A percentile compares a stretch with the other conserved stretches of the same genome.
These are phyloP conservation scores for Lepraria neglecta DNA, from an alignment of 495 filamentous ascomycete species.

Conservation along the genomic window DNA sequence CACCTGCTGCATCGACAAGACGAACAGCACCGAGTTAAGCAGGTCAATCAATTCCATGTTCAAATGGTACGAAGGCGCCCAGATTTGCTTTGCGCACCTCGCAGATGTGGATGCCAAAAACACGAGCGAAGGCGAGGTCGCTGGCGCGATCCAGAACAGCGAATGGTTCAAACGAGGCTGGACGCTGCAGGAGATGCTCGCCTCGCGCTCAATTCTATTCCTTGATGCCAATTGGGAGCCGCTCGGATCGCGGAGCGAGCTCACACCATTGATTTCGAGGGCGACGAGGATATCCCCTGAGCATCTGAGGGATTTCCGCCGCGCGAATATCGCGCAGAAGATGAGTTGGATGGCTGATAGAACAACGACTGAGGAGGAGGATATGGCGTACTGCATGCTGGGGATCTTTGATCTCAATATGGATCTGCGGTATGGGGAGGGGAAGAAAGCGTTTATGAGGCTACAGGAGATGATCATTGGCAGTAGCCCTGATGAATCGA, in stretches of 20 bases:
- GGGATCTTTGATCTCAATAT: constrained; percentile 34
- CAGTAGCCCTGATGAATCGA: constrained; percentile 29
- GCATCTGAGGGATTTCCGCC: constrained; percentile 4
- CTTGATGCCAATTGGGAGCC: not conserved
- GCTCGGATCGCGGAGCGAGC: not conserved
- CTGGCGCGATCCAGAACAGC: not conserved
- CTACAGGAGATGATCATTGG: constrained; percentile 34
- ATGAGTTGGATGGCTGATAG: constrained; percentile 35
- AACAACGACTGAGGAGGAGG: constrained; percentile 28
- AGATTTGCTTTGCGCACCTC: constrained; percentile 31
- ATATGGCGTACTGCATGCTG: constrained; percentile 32
- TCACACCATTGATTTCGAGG: not conserved
- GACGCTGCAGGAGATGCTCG: not conserved
- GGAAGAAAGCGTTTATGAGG: constrained; percentile 29
- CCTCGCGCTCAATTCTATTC: not conserved
- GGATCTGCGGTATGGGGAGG: constrained; percentile 35
- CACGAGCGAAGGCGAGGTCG: not conserved
- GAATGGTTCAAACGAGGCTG: no score
- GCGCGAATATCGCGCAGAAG: constrained; percentile 15
- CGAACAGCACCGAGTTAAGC: constrained; percentile 23
- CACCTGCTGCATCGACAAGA: constrained; percentile 31
- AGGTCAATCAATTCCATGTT: constrained; percentile 2
- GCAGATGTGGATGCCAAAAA: constrained; percentile 21
- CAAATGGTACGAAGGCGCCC: constrained; percentile 28
- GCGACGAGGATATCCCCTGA: not conserved